phyloP scores from a whole-genome alignment of 345 rosid genomes.

The Toxicodendron radicans region DNA sequence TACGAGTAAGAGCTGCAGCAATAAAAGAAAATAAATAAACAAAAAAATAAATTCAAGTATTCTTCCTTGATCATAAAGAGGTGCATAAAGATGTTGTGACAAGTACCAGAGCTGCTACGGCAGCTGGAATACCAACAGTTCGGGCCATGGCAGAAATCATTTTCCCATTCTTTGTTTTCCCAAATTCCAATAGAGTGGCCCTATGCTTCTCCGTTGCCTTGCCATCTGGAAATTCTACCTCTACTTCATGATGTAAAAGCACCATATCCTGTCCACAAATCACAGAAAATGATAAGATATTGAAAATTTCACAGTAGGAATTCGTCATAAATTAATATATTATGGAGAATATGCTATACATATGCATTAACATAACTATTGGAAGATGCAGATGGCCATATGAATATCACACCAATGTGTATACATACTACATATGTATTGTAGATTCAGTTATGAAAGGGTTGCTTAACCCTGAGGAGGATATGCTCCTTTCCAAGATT shows the following conservation, averaged over 20 bases:
- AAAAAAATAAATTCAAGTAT: neutral
- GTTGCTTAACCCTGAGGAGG: neutral
- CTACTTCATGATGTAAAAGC: conserved; percentile 84
- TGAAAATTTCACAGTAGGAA: neutral
- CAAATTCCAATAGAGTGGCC: conserved; percentile 82
- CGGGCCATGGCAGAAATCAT: conserved; percentile 80
- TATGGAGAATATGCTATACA: neutral
- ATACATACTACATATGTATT: neutral
- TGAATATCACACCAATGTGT: neutral
- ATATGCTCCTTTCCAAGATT: neutral
- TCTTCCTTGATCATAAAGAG: neutral
- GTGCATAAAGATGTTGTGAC: conserved; percentile 1
- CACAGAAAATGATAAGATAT: neutral
- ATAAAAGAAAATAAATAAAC: conserved; percentile 18
- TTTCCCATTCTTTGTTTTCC: conserved; percentile 56
- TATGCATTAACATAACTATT: neutral
- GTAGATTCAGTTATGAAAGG: neutral
- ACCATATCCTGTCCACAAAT: conserved; percentile 78
- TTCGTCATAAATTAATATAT: neutral
- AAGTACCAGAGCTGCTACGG: conserved; percentile 84
- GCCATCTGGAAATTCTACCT: conserved; percentile 71
- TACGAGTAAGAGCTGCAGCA: conserved; percentile 64
- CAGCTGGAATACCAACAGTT: conserved; percentile 89
- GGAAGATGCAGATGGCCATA: neutral
- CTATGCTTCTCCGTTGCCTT: conserved; percentile 48